Evolutionary conservation across 2,329 filamentous ascomycete genomes (phyloP).

Genomic region (Xylogone sp.): DNA sequence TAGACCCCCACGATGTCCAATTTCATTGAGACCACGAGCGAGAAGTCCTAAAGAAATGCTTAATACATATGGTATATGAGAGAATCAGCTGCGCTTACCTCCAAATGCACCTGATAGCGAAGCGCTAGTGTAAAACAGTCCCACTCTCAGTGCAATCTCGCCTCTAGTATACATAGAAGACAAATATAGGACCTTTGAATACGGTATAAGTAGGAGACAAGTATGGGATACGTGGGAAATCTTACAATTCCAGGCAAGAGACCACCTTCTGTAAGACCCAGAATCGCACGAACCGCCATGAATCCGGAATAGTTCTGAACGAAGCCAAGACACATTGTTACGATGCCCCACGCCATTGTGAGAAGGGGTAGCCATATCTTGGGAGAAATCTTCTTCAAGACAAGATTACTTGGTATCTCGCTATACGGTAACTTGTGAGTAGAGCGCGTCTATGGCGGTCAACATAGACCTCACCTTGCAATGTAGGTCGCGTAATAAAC

Average conservation of each 20-base stretch:
- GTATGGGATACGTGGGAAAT: background rate
- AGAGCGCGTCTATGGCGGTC: background rate
- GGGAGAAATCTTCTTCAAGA: conserved; percentile 49
- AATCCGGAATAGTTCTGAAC: conserved; percentile 43
- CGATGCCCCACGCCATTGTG: conserved; percentile 61
- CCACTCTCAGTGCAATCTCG: conserved; percentile 50
- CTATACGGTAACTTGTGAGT: conserved; percentile 11
- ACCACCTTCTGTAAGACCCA: conserved; percentile 62
- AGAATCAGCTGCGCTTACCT: conserved; percentile 30
- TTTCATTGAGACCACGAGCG: conserved; percentile 57
- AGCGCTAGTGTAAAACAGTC: conserved; percentile 64
- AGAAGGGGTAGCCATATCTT: conserved; percentile 63
- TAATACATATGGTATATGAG: background rate
- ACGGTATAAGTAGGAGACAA: conserved; percentile 5
- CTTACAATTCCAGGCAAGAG: conserved; percentile 61
- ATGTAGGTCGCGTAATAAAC: conserved; percentile 66
- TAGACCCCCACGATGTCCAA: conserved; percentile 46
- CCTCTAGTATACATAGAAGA: conserved; percentile 56
- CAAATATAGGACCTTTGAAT: conserved; percentile 54
- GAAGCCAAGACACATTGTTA: conserved; percentile 58
- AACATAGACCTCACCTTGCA: conserved; percentile 48
- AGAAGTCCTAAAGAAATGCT: conserved; percentile 37
- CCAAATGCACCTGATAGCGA: conserved; percentile 56
- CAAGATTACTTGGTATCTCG: conserved; percentile 54
- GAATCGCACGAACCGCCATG: conserved; percentile 54